A percentile compares a stretch with the other conserved stretches of the same genome.
Evolutionary conservation across 2,329 filamentous ascomycete genomes (phyloP).

Genomic region (Talaromyces funiculosus): DNA sequence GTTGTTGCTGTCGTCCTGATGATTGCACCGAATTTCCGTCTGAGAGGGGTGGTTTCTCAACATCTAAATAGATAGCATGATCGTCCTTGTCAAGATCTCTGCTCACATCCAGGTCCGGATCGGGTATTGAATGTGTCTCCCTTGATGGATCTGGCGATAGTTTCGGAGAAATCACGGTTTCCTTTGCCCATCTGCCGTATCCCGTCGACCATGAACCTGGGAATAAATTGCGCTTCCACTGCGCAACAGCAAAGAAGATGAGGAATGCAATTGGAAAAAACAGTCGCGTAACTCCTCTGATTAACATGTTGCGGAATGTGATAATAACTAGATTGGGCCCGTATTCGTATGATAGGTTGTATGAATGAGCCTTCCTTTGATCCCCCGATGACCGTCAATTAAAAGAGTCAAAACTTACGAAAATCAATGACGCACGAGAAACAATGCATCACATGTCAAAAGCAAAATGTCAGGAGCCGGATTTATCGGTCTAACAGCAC

Average conservation of each 20-base stretch:
- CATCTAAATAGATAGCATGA: too few species aligned
- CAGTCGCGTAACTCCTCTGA: neutral
- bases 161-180: neutral
- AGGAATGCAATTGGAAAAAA: neutral
- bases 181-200: neutral
- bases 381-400: too few species aligned
- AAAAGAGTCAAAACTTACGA: too few species aligned
- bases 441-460: too few species aligned
- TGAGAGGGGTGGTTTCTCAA: too few species aligned
- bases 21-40: too few species aligned
- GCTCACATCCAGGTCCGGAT: neutral
- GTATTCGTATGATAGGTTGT: too few species aligned
- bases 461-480: too few species aligned
- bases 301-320: constrained; percentile 37
- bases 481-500: too few species aligned
- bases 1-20: too few species aligned
- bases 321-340: constrained; percentile 52
- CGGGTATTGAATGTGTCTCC: neutral
- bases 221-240: neutral
- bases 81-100: neutral
- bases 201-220: neutral
- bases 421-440: too few species aligned
- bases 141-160: neutral
- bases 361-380: too few species aligned
- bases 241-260: neutral